Base-by-base conservation (phyloP, 139 green algal species). In the Chlamydomonas sp. region DNA sequence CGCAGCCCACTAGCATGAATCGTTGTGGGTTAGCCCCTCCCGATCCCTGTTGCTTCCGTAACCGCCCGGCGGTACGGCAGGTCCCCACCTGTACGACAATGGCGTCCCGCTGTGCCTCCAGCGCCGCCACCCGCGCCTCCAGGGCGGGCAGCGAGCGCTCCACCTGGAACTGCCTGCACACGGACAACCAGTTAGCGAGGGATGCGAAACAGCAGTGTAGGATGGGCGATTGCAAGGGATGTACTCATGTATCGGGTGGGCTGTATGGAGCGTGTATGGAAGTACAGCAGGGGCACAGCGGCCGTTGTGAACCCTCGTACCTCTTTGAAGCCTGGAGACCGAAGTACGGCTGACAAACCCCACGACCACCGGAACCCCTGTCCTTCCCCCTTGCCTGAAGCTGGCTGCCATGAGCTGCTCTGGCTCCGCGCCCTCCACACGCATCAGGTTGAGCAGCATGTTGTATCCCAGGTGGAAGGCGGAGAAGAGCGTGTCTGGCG, bases 401-500 rank as follows among this genome's bases (percentile, higher is more conserved):
- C 17, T 63, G 14, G 73, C 74, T 9, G 59, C 78, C 88, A 97
- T 93, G n/a, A 97, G 88, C 64, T 87, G 60, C 85, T 91, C 88
- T 73, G 79, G 78, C 62, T 92, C 90, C 14, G 66, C 91, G 17
- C 89, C 90, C 85, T 97, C 94, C 71, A 91, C 76, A 20, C 94
- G 85, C 74, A 95, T 90, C 86, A 98, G 90, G 86, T 96, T 96
- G 71, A 98, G 92, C 80, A 99, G 92, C 95, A 97, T 97, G 86
- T 91, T 93, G 91, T 97, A 97, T 12, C 89, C 85, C 60, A 98
- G 90, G 88, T 95, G 94, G 85, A 97, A 97, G 84, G 84, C 84
- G 58, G 62, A 96, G 84, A 94, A 89, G 73, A 99, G 91, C 1
- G 91, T 87, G 88, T 98, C 96, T 3, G 96, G 91, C 4, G 92